Conservation (phyloP, 2,329 filamentous ascomycete genomes). For the Chaetomiaceae sp. region DNA sequence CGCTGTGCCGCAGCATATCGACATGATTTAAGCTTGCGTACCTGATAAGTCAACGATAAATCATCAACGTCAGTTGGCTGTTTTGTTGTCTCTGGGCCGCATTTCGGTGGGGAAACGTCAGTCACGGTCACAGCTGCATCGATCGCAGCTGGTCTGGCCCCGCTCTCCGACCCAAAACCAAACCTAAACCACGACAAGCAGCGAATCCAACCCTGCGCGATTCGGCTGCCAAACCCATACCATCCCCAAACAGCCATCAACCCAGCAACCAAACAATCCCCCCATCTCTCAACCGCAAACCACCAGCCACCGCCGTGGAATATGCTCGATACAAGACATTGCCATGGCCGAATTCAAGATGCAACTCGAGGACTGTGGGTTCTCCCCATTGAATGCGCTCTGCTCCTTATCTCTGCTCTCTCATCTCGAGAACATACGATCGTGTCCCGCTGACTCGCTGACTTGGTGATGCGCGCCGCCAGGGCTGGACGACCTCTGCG, state of each 20-base stretch:
- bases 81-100: neutral
- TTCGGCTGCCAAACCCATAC: neutral
- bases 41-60: no score
- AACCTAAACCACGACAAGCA: neutral
- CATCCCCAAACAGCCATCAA: neutral
- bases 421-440: no score
- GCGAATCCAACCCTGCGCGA: neutral
- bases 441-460: constrained; percentile 13
- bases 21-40: neutral
- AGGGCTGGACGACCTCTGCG: constrained; percentile 97
- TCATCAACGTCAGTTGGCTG: no score
- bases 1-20: neutral
- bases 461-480: constrained; percentile 14
- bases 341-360: constrained; percentile 74
- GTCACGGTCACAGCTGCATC: no score
- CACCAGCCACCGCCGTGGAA: constrained; percentile 39
- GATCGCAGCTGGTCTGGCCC: neutral
- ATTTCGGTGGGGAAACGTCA: neutral
- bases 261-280: neutral
- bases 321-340: constrained; percentile 56
- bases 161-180: neutral
- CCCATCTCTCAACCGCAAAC: neutral
- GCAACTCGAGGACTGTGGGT: constrained; percentile 82
- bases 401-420: neutral
- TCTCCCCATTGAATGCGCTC: no score